Evolutionary conservation across 2,329 filamentous ascomycete genomes (phyloP), one percentile per base, ranked within the genome.

Genomic region (Ustilaginoidea virens): DNA sequence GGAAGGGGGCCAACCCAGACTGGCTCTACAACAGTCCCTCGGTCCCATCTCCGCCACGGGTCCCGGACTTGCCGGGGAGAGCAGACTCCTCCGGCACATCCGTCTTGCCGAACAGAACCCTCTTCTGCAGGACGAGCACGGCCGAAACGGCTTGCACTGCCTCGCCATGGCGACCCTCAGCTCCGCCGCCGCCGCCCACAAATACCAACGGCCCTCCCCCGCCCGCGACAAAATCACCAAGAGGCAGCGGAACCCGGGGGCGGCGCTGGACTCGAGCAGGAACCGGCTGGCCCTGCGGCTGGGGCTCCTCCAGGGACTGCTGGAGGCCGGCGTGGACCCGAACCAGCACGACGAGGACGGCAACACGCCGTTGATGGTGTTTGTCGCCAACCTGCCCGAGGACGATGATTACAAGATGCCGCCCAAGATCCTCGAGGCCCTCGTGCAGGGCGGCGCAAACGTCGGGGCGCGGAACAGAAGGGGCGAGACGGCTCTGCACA

Each of bases 141-240:
- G 68, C 5, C 60, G 65, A 14, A 73, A 73, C 34, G 66, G 60
- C 7, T 51, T 73, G 11, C 68, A 73, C 37, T 69, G 65, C 35
- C 58, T 73, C n/a, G 67, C 67, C 3, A 58, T 62, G 34, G 64
- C 61, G 5, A 58, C 58, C n/a, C 46, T 70, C 1, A 56, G 57
- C 36, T 31, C 46, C 18, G 44, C 48, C 4, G 54, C 51, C 14
- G 44, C 60, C 7, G 43, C 50, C 10, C 47, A 52, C 29, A 55
- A 54, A 27, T 35, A 45, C 14, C 27, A 32, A 4, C 30, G 43
- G n/a, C 38, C 41, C 44, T 6, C 43, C 38, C 1, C 23, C 22
- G 10, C 27, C 30, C 5, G 30, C 27, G 12, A 31, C 2, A 37
- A 29, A 2, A 22, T 28, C 1, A 33, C 26, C 17, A 40, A 28